Evolutionary conservation across 2,329 filamentous ascomycete species (phyloP), one percentile per base, ranked within the genome.

Genomic region (Nothomitra cinnamomea): DNA sequence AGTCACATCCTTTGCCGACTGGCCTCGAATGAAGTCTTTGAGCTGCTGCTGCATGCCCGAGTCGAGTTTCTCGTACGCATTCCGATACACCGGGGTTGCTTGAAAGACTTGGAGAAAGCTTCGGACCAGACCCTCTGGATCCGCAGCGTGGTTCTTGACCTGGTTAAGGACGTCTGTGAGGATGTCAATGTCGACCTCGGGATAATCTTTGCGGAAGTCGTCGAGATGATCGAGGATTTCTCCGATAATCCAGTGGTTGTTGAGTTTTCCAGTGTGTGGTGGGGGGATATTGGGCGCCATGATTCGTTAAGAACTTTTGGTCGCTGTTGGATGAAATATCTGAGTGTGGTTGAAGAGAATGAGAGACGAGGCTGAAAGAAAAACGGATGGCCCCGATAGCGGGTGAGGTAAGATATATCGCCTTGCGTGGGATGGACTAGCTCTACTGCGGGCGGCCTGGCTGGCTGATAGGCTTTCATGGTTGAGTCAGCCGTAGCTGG

Each of bases 181-280:
- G 0, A 62, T 56, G 0, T 56, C 52, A 47, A 63, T 61, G 21
- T 64, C 60, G 21, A 64, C 56, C 21, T 60, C 52, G 10, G 62
- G 58, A 43, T 57, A 41, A 13, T 15, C 38, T 15, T 19, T 50
- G n/a, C 55, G 43, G 36, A 64, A 60, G 1, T 59, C 53, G 19
- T 61, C 57, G 47, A 67, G 59, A 43, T 65, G 63, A 10, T 62
- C 56, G 19, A 66, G 58, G 22, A 67, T 66, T 25, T 68, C 61
- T 7, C 60, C 57, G 15, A 68, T 61, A 28, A 67, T 62, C 49
- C 63, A 63, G 21, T 60, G 56, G 0, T 56, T 56, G 41, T 40
- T 58, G 8, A 64, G 56, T 19, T 64, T 57, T 22, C 41, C 22
- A 57, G 38, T 5, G 17, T 41, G 38, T 4, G 38, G 38, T 15